A percentile compares a stretch with the other conserved stretches of the same genome.
Conservation (phyloP, 306 rosid species). For the Quercus aquifolioides region DNA sequence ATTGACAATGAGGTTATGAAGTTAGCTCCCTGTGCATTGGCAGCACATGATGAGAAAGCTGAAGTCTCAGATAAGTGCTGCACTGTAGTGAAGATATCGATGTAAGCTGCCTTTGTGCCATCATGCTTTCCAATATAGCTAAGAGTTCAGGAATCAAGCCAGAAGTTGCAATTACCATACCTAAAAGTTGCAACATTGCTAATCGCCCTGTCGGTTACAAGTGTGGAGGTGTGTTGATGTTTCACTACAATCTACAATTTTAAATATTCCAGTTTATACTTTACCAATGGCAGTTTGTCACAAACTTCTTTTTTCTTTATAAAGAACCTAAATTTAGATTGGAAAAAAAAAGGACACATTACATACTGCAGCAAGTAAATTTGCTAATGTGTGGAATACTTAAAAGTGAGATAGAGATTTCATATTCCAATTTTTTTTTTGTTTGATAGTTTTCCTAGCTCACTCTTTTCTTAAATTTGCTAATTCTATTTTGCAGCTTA, state of each 20-base stretch:
- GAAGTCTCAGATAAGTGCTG: slow-evolving; percentile 44
- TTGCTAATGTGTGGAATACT: too few relatives aligned
- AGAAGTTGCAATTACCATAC: slow-evolving; percentile 46
- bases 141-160: slow-evolving; percentile 33
- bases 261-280: too few relatives aligned
- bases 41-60: slow-evolving; percentile 32
- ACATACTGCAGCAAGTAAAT: too few relatives aligned
- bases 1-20: slow-evolving; percentile 46
- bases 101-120: slow-evolving; percentile 46
- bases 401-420: too few relatives aligned
- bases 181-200: slow-evolving; percentile 43
- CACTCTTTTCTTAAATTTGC: not conserved
- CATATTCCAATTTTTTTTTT: too few relatives aligned
- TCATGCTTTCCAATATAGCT: slow-evolving; percentile 46
- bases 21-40: slow-evolving; percentile 40
- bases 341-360: too few relatives aligned
- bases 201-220: slow-evolving; percentile 44
- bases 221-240: slow-evolving; percentile 38
- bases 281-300: too few relatives aligned
- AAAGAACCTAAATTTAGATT: too few relatives aligned
- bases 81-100: slow-evolving; percentile 34
- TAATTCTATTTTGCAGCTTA: not conserved
- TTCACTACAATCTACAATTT: not conserved
- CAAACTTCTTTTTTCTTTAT: too few relatives aligned
- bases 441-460: too few relatives aligned